Evolutionary conservation across 768 basidiomycete species (phyloP), one percentile per base, ranked within the genome.

Genomic region (Trametopsis cervina): DNA sequence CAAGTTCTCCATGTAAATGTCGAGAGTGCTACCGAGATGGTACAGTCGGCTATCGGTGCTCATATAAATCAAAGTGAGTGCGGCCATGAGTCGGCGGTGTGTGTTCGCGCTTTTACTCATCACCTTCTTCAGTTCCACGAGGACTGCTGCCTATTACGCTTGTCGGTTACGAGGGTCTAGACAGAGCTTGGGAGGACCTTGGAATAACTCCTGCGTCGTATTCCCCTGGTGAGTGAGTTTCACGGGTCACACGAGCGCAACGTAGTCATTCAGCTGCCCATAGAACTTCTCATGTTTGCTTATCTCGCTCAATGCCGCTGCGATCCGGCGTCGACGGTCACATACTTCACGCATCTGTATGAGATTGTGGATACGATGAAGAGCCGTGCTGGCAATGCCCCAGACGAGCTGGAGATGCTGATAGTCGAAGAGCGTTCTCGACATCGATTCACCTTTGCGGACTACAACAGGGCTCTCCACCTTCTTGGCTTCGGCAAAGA

Each of bases 221-320:
- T 58, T 78, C 83, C 6, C 64, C 77, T 25, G 82, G 88, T 87
- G 54, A 45, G 71, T 58, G 10, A 1, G 26, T 47, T n/a, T n/a
- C n/a, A n/a, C n/a, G n/a, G n/a, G n/a, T n/a, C n/a, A n/a, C n/a
- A n/a, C n/a, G n/a, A n/a, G n/a, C n/a, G n/a, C n/a, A n/a, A n/a
- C n/a, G n/a, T n/a, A n/a, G n/a, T n/a, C n/a, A n/a, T n/a, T n/a
- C n/a, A n/a, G n/a, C n/a, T n/a, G n/a, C n/a, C n/a, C n/a, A 17
- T 54, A 91, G 89, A 85, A 20, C 68, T 88, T 11, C 72, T 92
- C 45, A 69, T 69, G n/a, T 90, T 88, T 60, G 87, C 81, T 1
- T 92, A 91, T 57, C 65, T 82, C 47, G 82, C 86, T 0, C 87
- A 91, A 63, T 85, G 80, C 59, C 83, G 87, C 50, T 92, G 89